These are phyloP conservation scores for Wolfiporia cocos DNA, from an alignment of 1,284 basidiomycete species.

Conservation along the genomic window DNA sequence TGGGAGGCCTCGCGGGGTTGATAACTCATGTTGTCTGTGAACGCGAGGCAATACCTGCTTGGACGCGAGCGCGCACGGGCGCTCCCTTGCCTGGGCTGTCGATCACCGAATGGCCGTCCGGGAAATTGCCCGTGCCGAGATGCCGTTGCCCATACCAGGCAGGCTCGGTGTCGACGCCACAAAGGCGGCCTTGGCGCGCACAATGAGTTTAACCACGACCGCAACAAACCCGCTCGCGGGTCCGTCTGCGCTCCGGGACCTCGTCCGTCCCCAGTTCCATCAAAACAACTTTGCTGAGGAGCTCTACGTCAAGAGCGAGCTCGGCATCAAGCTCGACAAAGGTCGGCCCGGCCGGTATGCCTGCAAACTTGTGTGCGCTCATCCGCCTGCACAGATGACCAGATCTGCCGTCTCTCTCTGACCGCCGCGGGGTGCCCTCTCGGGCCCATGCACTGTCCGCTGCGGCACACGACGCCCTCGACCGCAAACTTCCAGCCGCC, in stretches of 20 bases:
- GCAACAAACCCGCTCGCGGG: slow-evolving; percentile 53
- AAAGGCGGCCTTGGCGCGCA: too few species aligned
- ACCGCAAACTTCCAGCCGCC: slow-evolving; percentile 84
- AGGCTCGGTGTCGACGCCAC: too few species aligned
- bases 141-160: too few species aligned
- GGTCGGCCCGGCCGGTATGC: slow-evolving; percentile 39
- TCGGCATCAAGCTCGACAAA: slow-evolving; percentile 89
- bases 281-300: slow-evolving; percentile 90
- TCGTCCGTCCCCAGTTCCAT: slow-evolving; percentile 86
- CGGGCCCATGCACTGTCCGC: slow-evolving; percentile 81
- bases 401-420: slow-evolving; percentile 83
- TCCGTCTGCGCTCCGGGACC: slow-evolving; percentile 64
- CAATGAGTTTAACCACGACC: slow-evolving; percentile 25
- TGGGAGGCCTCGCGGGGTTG: not conserved
- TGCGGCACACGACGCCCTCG: slow-evolving; percentile 86
- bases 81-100: too few species aligned
- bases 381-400: slow-evolving; percentile 56
- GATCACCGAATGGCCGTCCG: too few species aligned
- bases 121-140: too few species aligned
- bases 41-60: slow-evolving; percentile 11
- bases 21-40: not conserved
- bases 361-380: not conserved
- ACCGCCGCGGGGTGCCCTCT: slow-evolving; percentile 82
- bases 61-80: too few species aligned
- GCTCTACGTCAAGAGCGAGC: slow-evolving; percentile 76